A percentile compares a stretch with the other conserved stretches of the same genome.
phyloP scores from a whole-genome alignment of 495 filamentous ascomycete species.

The Penicillium macrosclerotiorum region DNA sequence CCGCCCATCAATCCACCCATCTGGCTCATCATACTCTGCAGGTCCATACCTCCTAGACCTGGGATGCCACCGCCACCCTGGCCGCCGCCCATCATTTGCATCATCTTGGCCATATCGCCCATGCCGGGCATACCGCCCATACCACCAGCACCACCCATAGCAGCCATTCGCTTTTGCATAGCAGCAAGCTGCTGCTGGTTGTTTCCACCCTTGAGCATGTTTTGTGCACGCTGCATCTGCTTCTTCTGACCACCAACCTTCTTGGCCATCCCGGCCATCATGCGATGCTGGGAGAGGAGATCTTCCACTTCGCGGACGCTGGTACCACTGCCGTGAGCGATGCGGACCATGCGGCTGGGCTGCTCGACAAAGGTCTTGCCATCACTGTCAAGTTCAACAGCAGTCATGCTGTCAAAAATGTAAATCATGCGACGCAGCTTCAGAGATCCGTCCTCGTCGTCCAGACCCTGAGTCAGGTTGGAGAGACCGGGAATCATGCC shows the following conservation, averaged over 20 bases:
- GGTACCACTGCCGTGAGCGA: constrained; percentile 87
- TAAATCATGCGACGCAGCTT: constrained; percentile 99
- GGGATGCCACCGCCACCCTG: constrained; percentile 50
- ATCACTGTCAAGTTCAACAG: constrained; percentile 89
- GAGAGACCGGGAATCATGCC: constrained; percentile 97
- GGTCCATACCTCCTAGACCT: constrained; percentile 68
- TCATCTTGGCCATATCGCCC: constrained; percentile 78
- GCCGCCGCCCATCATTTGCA: constrained; percentile 65
- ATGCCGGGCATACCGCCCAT: constrained; percentile 44
- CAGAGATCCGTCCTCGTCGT: constrained; percentile 88
- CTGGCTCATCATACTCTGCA: constrained; percentile 83
- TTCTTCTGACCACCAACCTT: constrained; percentile 96
- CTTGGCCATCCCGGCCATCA: constrained; percentile 99
- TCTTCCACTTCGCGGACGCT: constrained; percentile 95
- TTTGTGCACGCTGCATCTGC: constrained; percentile 92
- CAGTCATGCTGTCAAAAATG: constrained; percentile 97
- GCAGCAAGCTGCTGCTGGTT: constrained; percentile 92
- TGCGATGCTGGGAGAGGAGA: constrained; percentile 91
- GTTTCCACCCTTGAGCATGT: constrained; percentile 82
- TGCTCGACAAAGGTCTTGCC: constrained; percentile 92
- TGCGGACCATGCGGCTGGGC: constrained; percentile 89
- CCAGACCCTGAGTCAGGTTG: constrained; percentile 89
- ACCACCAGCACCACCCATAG: constrained; percentile 73
- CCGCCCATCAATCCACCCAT: constrained; percentile 71
- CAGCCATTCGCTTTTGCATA: constrained; percentile 92